These are phyloP conservation scores for Erythrophleum ivorense DNA, from an alignment of 331 rosid genomes.

Conservation along the genomic window DNA sequence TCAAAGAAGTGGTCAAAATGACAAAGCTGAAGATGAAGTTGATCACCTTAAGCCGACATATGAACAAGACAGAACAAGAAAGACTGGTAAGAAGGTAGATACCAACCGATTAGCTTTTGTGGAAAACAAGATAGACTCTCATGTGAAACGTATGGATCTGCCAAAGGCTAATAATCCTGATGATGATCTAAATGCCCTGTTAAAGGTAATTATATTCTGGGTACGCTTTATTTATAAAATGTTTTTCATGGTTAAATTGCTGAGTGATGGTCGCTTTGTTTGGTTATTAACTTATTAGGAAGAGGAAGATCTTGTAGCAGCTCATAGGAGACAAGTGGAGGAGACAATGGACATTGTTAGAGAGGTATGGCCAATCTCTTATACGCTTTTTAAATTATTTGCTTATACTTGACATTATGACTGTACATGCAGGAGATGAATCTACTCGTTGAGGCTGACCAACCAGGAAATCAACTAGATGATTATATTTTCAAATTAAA, in stretches of 20 bases:
- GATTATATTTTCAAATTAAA: constrained; percentile 73
- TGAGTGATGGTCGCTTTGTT: constrained; percentile 36
- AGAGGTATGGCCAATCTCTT: constrained; percentile 62
- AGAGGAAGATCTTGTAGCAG: constrained; percentile 86
- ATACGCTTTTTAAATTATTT: constrained; percentile 5
- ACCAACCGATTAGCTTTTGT: constrained; percentile 47
- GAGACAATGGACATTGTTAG: constrained; percentile 82
- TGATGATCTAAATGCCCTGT: constrained; percentile 68
- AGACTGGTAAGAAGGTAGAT: constrained; percentile 51
- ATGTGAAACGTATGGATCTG: constrained; percentile 51
- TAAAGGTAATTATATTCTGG: constrained; percentile 60
- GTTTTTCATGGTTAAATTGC: constrained; percentile 24
- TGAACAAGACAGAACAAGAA: constrained; percentile 57
- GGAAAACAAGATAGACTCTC: constrained; percentile 55
- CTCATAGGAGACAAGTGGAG: constrained; percentile 89
- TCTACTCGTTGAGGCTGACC: constrained; percentile 79
- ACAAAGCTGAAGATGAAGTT: constrained; percentile 51
- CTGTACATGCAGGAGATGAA: constrained; percentile 78
- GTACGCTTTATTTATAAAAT: constrained; percentile 5
- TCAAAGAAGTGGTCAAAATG: constrained; percentile 60
- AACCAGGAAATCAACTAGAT: constrained; percentile 83
- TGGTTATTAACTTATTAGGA: constrained; percentile 56
- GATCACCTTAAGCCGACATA: constrained; percentile 52
- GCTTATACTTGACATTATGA: constrained; percentile 17
- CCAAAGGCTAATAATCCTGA: constrained; percentile 53